phyloP scores from a whole-genome alignment of 805 yeast genomes.

The Pichia cephalocereana region DNA sequence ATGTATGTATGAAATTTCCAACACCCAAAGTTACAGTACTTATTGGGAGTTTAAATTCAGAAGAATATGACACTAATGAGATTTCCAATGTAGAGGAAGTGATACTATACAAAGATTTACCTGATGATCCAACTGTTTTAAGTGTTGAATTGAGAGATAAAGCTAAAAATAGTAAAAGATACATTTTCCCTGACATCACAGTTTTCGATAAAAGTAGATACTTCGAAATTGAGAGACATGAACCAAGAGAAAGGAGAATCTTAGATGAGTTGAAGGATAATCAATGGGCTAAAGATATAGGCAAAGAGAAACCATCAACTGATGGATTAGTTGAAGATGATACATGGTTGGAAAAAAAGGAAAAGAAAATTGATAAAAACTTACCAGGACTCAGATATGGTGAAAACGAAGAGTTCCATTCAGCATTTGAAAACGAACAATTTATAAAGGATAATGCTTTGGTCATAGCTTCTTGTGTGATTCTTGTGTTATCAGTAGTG shows the following conservation, averaged over 20 bases:
- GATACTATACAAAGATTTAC: conserved; percentile 21
- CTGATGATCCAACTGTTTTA: conserved; percentile 24
- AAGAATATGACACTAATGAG: conserved; percentile 15
- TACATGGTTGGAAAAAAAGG: conserved; percentile 24
- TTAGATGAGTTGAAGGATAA: conserved; percentile 20
- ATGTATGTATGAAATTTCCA: conserved; percentile 59
- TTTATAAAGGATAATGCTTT: conserved; percentile 43
- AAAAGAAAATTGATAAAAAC: conserved; percentile 10
- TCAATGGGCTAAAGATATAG: conserved; percentile 24
- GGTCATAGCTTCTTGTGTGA: conserved; percentile 22
- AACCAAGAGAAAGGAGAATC: conserved; percentile 26
- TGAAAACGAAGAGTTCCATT: conserved; percentile 22
- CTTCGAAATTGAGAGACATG: conserved; percentile 47
- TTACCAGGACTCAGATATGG: conserved; percentile 19
- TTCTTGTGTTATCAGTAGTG: conserved; percentile 7
- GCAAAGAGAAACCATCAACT: not conserved
- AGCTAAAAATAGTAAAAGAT: conserved; percentile 22
- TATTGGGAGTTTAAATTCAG: conserved; percentile 35
- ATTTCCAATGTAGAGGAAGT: conserved; percentile 8
- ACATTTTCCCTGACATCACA: conserved; percentile 49
- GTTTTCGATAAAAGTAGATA: conserved; percentile 39
- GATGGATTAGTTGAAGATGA: conserved; percentile 21
- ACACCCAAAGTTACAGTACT: conserved; percentile 61
- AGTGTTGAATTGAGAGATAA: conserved; percentile 24
- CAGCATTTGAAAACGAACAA: conserved; percentile 34